Evolutionary conservation across 1,139 yeast genomes (phyloP).

Genomic region (Arxiozyma slooffiae): DNA sequence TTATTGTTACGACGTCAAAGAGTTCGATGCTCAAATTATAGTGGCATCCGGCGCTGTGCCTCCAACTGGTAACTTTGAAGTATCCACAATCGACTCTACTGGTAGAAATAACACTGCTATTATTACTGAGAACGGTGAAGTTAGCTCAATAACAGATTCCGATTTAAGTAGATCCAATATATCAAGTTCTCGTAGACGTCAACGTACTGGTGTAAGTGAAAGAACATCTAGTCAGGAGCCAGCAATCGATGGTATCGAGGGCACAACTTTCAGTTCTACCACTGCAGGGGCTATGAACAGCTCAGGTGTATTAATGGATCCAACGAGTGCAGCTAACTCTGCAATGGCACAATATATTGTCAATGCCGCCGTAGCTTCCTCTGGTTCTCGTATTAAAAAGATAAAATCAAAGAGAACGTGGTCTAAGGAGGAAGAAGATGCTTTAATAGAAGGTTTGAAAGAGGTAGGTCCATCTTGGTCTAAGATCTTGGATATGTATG

Average conservation of each 20-base stretch:
- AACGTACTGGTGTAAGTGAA: neutral
- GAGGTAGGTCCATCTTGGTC: slow-evolving; percentile 88
- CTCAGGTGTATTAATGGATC: neutral
- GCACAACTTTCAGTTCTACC: neutral
- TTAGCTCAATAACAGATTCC: neutral
- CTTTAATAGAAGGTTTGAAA: slow-evolving; percentile 71
- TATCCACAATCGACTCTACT: neutral
- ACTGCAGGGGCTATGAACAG: neutral
- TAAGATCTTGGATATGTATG: slow-evolving; percentile 74
- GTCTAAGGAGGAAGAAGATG: slow-evolving; percentile 84
- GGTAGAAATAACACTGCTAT: neutral
- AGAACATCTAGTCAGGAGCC: neutral
- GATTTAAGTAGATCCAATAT: neutral
- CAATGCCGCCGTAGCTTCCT: slow-evolving; percentile 18
- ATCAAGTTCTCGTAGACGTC: neutral
- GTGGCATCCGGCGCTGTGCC: slow-evolving; percentile 19
- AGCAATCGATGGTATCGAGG: neutral
- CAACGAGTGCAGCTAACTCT: neutral
- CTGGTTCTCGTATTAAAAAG: slow-evolving; percentile 14
- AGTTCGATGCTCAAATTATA: slow-evolving; percentile 19
- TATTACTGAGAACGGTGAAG: neutral
- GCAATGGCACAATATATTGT: slow-evolving; percentile 12
- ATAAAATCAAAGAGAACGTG: slow-evolving; percentile 44
- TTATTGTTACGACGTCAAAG: slow-evolving; percentile 18
- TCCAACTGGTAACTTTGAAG: neutral